Conservation (phyloP, 805 yeast genomes). For the Alloascoidea hylecoeti region DNA sequence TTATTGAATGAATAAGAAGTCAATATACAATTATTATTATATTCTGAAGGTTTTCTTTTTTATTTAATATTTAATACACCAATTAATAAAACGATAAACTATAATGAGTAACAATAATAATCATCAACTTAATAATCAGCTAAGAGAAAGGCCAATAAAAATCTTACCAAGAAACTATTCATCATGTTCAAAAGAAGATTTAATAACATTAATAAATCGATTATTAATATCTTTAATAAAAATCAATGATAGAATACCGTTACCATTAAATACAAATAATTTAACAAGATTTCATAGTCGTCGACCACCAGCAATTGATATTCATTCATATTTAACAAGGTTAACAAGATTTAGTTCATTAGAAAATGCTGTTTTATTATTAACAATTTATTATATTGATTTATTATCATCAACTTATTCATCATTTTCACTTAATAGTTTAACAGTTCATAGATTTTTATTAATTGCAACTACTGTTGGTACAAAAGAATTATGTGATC, state of each 20-base stretch:
- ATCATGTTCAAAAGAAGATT: constrained; percentile 54
- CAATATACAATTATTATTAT: too few species aligned
- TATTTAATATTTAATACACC: too few species aligned
- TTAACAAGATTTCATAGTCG: constrained; percentile 90
- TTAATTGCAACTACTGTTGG: constrained; percentile 86
- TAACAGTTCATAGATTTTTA: constrained; percentile 87
- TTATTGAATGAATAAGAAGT: too few species aligned
- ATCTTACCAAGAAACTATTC: constrained; percentile 38
- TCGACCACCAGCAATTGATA: constrained; percentile 79
- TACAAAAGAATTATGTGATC: constrained; percentile 83
- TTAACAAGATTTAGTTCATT: constrained; percentile 73
- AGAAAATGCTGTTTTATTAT: constrained; percentile 68
- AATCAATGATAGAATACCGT: constrained; percentile 48
- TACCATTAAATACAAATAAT: constrained; percentile 19
- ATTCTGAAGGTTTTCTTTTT: too few species aligned
- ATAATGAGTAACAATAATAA: too few species aligned
- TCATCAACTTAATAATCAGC: too few species aligned
- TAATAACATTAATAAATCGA: constrained; percentile 59
- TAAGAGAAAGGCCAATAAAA: constrained; percentile 5
- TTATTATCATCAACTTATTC: constrained; percentile 66
- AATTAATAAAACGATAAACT: too few species aligned
- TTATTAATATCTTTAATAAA: constrained; percentile 67
- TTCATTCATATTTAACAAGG: constrained; percentile 62
- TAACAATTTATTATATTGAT: constrained; percentile 86
- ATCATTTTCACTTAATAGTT: constrained; percentile 70